Evolutionary conservation across 139 green algal genomes (phyloP).

Genomic region (Picochlorum sp.): DNA sequence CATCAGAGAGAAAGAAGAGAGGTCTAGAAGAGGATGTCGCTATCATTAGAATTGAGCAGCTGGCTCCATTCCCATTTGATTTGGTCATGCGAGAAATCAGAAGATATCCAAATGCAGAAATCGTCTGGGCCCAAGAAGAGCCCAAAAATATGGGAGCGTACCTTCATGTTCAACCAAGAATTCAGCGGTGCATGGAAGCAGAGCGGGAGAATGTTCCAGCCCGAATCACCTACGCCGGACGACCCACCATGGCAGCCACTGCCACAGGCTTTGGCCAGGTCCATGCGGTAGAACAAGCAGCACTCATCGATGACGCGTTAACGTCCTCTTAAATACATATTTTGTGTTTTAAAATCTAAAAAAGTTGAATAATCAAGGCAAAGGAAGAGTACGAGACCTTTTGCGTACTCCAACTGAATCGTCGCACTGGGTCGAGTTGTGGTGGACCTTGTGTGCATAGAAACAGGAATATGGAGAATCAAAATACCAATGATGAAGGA

Average conservation of each 20-base stretch:
- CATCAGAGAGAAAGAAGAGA: conserved; percentile 65
- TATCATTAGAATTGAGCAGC: conserved; percentile 88
- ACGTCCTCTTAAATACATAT: not conserved
- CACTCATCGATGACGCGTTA: conserved; percentile 20
- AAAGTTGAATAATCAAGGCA: too few relatives aligned
- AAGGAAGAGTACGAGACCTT: too few relatives aligned
- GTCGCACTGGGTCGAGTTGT: not conserved
- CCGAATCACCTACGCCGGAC: conserved; percentile 61
- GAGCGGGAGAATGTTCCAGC: conserved; percentile 16
- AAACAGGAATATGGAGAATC: not conserved
- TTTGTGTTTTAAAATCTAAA: not conserved
- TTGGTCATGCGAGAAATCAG: conserved; percentile 84
- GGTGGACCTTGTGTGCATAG: too few relatives aligned
- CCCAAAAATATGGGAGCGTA: conserved; percentile 98
- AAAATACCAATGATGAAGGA: conserved; percentile 5
- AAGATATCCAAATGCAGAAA: conserved; percentile 86
- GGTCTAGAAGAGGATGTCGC: conserved; percentile 61
- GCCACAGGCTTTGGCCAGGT: conserved; percentile 79
- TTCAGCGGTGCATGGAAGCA: conserved; percentile 65
- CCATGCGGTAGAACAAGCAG: conserved; percentile 70
- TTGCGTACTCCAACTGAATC: too few relatives aligned
- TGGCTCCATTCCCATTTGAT: conserved; percentile 96
- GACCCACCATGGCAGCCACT: conserved; percentile 56
- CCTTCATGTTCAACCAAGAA: conserved; percentile 69
- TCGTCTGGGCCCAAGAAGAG: conserved; percentile 94